Evolutionary conservation across 208 protist species (phyloP).

Genomic region (Herpetomonas samuelpessoai): DNA sequence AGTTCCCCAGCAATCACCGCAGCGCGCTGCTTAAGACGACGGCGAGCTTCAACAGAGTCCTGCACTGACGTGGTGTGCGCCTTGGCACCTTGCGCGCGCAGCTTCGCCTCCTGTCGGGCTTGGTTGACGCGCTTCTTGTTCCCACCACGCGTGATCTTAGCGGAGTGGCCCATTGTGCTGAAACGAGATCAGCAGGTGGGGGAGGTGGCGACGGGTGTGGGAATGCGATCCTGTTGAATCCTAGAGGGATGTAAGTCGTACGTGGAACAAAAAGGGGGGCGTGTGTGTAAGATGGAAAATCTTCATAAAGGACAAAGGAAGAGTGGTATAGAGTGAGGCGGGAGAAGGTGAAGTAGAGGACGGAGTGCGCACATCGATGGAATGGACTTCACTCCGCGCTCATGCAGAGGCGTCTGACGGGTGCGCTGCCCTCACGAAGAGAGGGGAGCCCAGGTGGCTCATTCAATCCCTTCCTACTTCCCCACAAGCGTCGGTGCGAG

Average conservation of each 20-base stretch:
- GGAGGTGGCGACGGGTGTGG: too few relatives aligned
- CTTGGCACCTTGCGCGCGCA: constrained; percentile 75
- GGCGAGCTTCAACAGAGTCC: constrained; percentile 56
- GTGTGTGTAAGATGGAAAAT: constrained; percentile 13
- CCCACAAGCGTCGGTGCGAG: too few relatives aligned
- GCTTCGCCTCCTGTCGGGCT: constrained; percentile 64
- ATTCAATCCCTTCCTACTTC: too few relatives aligned
- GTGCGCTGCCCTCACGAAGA: too few relatives aligned
- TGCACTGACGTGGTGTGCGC: constrained; percentile 60
- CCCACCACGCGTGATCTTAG: constrained; percentile 85
- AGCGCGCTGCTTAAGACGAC: constrained; percentile 51
- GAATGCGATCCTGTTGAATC: too few relatives aligned
- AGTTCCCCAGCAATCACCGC: constrained; percentile 68
- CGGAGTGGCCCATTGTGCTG: constrained; percentile 67
- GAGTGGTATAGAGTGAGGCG: background rate
- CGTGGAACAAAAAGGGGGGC: constrained; percentile 3
- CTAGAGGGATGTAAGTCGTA: too few relatives aligned
- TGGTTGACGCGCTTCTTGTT: constrained; percentile 89
- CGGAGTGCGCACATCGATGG: too few relatives aligned
- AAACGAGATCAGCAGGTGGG: background rate
- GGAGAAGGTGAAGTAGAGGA: too few relatives aligned
- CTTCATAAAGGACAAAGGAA: constrained; percentile 2
- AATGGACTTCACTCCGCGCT: too few relatives aligned
- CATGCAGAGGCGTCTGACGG: too few relatives aligned
- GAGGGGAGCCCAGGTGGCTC: too few relatives aligned